These are phyloP conservation scores for Amanita phalloides DNA, from an alignment of 768 basidiomycete genomes.

Conservation along the genomic window DNA sequence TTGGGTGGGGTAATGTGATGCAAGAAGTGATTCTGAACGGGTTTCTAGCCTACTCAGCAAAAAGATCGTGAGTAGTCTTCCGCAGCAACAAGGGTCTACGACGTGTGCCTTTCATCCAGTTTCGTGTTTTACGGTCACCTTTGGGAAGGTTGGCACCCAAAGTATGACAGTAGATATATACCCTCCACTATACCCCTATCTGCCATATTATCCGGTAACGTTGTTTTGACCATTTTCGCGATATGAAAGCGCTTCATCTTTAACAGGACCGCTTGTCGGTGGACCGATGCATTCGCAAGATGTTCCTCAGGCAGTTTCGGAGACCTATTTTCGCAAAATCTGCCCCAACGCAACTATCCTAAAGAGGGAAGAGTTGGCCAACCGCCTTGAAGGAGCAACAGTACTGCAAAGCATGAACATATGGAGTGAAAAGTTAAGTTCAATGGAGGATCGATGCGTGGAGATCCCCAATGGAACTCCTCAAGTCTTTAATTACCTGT, in stretches of 20 bases:
- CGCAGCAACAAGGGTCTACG: not conserved
- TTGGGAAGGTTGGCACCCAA: slow-evolving; percentile 32
- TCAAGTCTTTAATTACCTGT: slow-evolving; percentile 47
- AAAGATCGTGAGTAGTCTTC: slow-evolving; percentile 32
- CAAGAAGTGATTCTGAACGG: slow-evolving; percentile 47
- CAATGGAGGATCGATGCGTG: slow-evolving; percentile 37
- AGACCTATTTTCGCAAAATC: slow-evolving; percentile 32
- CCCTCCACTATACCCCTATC: slow-evolving; percentile 46
- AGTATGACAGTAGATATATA: slow-evolving; percentile 38
- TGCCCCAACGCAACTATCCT: slow-evolving; percentile 29
- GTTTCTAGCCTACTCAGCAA: slow-evolving; percentile 33
- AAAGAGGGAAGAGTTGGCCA: slow-evolving; percentile 16
- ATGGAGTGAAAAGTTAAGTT: slow-evolving; percentile 36
- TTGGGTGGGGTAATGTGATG: slow-evolving; percentile 55
- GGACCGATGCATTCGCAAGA: slow-evolving; percentile 9
- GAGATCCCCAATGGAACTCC: slow-evolving; percentile 24
- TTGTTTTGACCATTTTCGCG: not conserved
- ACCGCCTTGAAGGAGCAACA: slow-evolving; percentile 11
- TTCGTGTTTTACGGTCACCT: slow-evolving; percentile 53
- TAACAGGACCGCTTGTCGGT: slow-evolving; percentile 14
- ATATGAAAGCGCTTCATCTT: not conserved
- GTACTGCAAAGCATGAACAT: slow-evolving; percentile 27
- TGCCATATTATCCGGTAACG: slow-evolving; percentile 37
- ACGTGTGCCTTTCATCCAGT: slow-evolving; percentile 15
- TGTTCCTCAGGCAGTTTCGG: slow-evolving; percentile 33